phyloP scores from a whole-genome alignment of 2,329 filamentous ascomycete genomes.

The Aspergillus sp. region DNA sequence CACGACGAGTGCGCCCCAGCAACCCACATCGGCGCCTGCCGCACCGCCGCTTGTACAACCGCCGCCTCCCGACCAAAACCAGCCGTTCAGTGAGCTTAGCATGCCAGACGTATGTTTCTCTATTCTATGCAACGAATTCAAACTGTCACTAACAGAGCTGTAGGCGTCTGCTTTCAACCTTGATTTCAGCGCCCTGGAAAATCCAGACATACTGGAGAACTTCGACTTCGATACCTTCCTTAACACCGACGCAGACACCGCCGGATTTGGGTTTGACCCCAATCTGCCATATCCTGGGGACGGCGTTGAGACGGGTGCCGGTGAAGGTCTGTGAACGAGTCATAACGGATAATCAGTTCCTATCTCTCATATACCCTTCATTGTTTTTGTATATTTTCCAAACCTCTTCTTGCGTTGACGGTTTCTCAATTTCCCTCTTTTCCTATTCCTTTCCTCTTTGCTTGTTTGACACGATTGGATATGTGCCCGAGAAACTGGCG shows the following conservation, averaged over 20 bases:
- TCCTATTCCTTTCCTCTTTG: conserved; percentile 13
- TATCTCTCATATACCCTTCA: conserved; percentile 39
- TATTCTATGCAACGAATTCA: background rate
- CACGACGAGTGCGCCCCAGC: conserved; percentile 30
- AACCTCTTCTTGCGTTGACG: conserved; percentile 19
- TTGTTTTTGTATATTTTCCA: conserved; percentile 34
- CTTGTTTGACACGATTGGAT: conserved; percentile 27
- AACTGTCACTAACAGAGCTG: conserved; percentile 15
- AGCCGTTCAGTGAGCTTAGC: conserved; percentile 32
- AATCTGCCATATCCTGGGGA: conserved; percentile 39
- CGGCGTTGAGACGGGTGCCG: conserved; percentile 44
- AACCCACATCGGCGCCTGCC: conserved; percentile 36
- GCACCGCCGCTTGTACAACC: conserved; percentile 36
- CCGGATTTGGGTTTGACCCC: conserved; percentile 44
- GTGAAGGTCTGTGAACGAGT: conserved; percentile 37
- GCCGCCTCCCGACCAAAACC: conserved; percentile 32
- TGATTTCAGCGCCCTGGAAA: conserved; percentile 47
- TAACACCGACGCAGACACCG: conserved; percentile 52
- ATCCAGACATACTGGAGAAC: conserved; percentile 48
- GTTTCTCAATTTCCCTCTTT: conserved; percentile 18
- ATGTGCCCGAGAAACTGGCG: conserved; percentile 33
- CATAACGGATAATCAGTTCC: conserved; percentile 32
- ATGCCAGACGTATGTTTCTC: conserved; percentile 37
- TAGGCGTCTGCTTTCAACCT: conserved; percentile 38
- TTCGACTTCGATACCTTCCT: conserved; percentile 69